phyloP scores from a whole-genome alignment of 768 basidiomycete species.

The Lentinula guzmanii region DNA sequence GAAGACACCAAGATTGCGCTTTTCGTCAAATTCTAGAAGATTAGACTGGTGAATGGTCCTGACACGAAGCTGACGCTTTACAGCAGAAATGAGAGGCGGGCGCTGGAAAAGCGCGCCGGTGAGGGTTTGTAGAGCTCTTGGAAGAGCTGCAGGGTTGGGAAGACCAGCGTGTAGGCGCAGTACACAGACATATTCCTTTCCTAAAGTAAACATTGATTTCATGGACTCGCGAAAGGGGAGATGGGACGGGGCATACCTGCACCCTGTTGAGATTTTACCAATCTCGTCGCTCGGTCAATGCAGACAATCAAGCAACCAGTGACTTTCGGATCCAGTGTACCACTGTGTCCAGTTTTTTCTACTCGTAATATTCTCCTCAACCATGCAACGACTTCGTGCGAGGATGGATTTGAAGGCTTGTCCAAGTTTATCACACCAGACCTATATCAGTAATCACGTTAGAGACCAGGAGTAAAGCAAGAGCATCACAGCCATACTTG shows the following conservation, averaged over 20 bases:
- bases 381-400: conserved; percentile 99
- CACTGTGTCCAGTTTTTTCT: conserved; percentile 98
- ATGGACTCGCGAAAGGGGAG: background rate
- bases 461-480: background rate
- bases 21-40: conserved; percentile 94
- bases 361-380: conserved; percentile 92
- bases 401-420: conserved; percentile 98
- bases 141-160: conserved; percentile 76
- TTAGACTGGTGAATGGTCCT: conserved; percentile 97
- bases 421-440: conserved; percentile 99
- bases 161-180: conserved; percentile 85
- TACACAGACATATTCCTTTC: conserved; percentile 98
- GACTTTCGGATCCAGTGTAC: conserved; percentile 98
- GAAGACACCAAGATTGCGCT: conserved; percentile 94
- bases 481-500: conserved; percentile 47
- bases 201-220: conserved; percentile 28
- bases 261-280: conserved; percentile 98
- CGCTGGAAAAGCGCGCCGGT: conserved; percentile 99
- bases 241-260: conserved; percentile 58
- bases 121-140: conserved; percentile 91
- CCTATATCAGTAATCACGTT: conserved; percentile 32
- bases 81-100: conserved; percentile 96
- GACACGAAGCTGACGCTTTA: conserved; percentile 95
- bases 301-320: conserved; percentile 99
- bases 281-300: conserved; percentile 94